Percentiles rank a stretch among this genome's conserved stretches.
Conservation (phyloP, 2,329 filamentous ascomycete species). For the Onygenales sp. region DNA sequence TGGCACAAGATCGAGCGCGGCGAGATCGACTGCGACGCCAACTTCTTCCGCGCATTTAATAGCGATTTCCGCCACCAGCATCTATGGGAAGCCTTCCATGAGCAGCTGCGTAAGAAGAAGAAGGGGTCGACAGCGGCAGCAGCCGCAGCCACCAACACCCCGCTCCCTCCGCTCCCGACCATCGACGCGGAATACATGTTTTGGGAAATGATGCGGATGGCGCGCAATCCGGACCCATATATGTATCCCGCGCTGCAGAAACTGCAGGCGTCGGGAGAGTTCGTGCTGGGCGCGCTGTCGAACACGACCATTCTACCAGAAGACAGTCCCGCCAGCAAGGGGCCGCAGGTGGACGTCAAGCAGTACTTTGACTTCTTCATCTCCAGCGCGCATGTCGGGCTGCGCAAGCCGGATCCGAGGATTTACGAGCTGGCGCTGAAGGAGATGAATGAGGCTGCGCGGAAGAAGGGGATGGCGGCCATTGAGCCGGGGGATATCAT, state of each 20-base stretch:
- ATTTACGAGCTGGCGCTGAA: conserved; percentile 70
- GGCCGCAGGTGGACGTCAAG: conserved; percentile 46
- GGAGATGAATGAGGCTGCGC: conserved; percentile 55
- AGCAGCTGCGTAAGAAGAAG: conserved; percentile 23
- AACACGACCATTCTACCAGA: conserved; percentile 84
- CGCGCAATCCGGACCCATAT: conserved; percentile 65
- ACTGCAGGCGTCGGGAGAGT: conserved; percentile 54
- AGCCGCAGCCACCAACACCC: conserved; percentile 7
- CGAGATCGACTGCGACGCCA: conserved; percentile 62
- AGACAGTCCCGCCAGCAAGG: conserved; percentile 13
- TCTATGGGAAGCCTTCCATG: conserved; percentile 58
- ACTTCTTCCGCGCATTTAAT: conserved; percentile 70
- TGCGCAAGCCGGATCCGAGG: conserved; percentile 74
- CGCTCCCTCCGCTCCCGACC: conserved; percentile 54
- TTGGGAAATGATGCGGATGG: conserved; percentile 78
- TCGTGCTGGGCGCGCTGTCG: conserved; percentile 70
- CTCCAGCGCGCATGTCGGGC: conserved; percentile 72
- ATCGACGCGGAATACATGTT: conserved; percentile 75
- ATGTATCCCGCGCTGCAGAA: conserved; percentile 75
- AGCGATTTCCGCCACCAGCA: conserved; percentile 57
- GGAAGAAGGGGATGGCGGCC: conserved; percentile 44
- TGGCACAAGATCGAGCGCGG: conserved; percentile 88
- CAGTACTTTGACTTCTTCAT: conserved; percentile 78
- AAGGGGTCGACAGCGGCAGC: conserved; percentile 9
- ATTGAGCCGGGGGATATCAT: conserved; percentile 60